Conservation (phyloP, 306 rosid species). For the Hippophae gyantsensis region DNA sequence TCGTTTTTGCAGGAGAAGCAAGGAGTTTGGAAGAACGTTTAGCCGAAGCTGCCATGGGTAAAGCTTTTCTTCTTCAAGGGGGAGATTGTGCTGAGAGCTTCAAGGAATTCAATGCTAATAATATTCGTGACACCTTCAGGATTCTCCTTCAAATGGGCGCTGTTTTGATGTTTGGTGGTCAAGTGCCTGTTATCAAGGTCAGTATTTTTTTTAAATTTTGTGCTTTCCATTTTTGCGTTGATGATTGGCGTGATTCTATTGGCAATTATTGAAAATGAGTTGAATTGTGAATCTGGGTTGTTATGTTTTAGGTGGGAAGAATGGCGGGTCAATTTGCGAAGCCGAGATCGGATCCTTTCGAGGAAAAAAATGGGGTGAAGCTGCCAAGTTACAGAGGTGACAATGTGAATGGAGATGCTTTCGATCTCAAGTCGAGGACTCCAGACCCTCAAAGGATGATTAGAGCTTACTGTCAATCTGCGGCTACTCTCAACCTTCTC, state of each 20-base stretch:
- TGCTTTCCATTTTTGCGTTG: too few relatives aligned
- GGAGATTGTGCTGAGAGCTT: constrained; percentile 99
- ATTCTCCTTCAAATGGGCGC: constrained; percentile 90
- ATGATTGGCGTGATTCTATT: too few relatives aligned
- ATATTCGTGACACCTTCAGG: constrained; percentile 88
- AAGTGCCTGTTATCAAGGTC: constrained; percentile 93
- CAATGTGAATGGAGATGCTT: constrained; percentile 85
- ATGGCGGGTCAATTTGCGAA: constrained; percentile 99
- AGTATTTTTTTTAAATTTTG: not conserved
- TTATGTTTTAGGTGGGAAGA: constrained; percentile 64
- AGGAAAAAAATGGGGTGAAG: constrained; percentile 85
- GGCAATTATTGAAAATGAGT: too few relatives aligned
- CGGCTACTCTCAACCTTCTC: constrained; percentile 85
- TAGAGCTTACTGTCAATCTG: constrained; percentile 92
- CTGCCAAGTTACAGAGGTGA: constrained; percentile 98
- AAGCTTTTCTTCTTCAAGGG: constrained; percentile 81
- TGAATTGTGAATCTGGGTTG: constrained; percentile 10
- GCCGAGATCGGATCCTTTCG: constrained; percentile 88
- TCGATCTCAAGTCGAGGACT: constrained; percentile 63
- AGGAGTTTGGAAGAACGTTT: constrained; percentile 66
- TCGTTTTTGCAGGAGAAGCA: constrained; percentile 95
- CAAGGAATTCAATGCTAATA: constrained; percentile 89
- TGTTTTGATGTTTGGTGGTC: constrained; percentile 93
- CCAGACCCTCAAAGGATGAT: constrained; percentile 97
- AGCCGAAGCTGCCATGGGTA: constrained; percentile 77